These are phyloP conservation scores for Oryza brachyantha DNA, from an alignment of 176 grass and related monocot genomes.

Conservation along the genomic window DNA sequence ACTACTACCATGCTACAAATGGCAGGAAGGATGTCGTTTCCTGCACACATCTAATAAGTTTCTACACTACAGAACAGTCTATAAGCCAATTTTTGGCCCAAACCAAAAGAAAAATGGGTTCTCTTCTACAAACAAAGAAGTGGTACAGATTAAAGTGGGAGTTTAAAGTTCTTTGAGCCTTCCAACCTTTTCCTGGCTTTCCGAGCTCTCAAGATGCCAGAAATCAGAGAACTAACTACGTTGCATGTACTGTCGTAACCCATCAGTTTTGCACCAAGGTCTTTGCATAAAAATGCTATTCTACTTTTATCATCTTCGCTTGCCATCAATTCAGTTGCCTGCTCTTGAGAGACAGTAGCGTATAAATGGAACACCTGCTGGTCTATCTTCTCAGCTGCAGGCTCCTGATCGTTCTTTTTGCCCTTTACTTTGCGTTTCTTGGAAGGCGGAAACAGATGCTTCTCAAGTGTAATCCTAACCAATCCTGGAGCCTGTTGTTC, in stretches of 20 bases:
- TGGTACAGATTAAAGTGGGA: conserved; percentile 9
- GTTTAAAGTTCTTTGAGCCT: conserved; percentile 38
- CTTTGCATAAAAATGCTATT: conserved; percentile 62
- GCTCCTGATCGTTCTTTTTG: conserved; percentile 21
- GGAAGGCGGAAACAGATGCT: neutral
- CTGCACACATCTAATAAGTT: neutral
- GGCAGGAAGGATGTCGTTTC: neutral
- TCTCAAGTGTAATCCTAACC: conserved; percentile 53
- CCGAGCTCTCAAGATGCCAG: conserved; percentile 48
- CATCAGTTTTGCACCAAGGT: conserved; percentile 67
- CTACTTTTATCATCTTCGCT: conserved; percentile 47
- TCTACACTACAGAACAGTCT: neutral
- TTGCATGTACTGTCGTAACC: conserved; percentile 55
- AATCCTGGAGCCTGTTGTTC: conserved; percentile 55
- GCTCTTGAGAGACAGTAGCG: conserved; percentile 45
- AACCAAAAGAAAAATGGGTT: neutral
- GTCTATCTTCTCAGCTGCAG: conserved; percentile 26
- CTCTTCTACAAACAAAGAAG: neutral
- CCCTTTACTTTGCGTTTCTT: neutral
- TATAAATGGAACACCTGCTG: conserved; percentile 52
- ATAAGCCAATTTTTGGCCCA: neutral
- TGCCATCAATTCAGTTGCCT: conserved; percentile 44
- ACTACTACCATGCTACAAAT: neutral
- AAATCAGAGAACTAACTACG: conserved; percentile 49
- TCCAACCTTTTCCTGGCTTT: conserved; percentile 48